Base-by-base conservation (phyloP, 1,139 yeast species). In the Kodamaea alishanica region DNA sequence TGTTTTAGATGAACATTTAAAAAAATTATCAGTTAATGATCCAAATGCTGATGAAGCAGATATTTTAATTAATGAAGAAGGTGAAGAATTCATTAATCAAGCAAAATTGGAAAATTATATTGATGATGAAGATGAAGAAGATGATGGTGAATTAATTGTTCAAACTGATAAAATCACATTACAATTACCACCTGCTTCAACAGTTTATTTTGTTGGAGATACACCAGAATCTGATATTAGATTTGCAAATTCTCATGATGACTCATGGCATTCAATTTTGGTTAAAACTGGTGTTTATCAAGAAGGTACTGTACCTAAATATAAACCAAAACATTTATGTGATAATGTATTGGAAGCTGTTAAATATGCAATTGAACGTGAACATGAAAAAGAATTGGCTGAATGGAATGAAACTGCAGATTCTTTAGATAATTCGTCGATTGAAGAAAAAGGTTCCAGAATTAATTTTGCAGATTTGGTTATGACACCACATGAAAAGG, bases 171-270 rank as follows among this genome's bases (percentile, higher is more conserved):
- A 67, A 42, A 70, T 71, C 45, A 66, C 70, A 26, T 66, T 79
- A 50, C 81, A 81, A 47, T 67, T 84, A 47, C 94, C 94, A 8
- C 89, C 90, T 8, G 89, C 92, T 2, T 81, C 88, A 5, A 84
- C 92, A 0, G 94, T 85, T 12, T 86, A 85, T 60, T 86, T 86
- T 66, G 94, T 86, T 35, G 95, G 95, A 50, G 95, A 86, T 58
- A 86, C 95, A n/a, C 95, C 95, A 10, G 95, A 85, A 61, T 82
- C 90, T 4, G 95, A 86, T 61, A 85, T 86, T 48, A 72, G 94
- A 56, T 86, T 86, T 63, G 95, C 95, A 39, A 86, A 86, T 64
- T 79, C 89, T 20, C 92, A 84, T 60, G 95, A 86, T 57, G 77
- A 75, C 44, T 79, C 87, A 31, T 86, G 95, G 95, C 80, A 74